Evolutionary conservation across 805 yeast genomes (phyloP), one percentile per base, ranked within the genome.

Genomic region (Schwanniomyces polymorphus): DNA sequence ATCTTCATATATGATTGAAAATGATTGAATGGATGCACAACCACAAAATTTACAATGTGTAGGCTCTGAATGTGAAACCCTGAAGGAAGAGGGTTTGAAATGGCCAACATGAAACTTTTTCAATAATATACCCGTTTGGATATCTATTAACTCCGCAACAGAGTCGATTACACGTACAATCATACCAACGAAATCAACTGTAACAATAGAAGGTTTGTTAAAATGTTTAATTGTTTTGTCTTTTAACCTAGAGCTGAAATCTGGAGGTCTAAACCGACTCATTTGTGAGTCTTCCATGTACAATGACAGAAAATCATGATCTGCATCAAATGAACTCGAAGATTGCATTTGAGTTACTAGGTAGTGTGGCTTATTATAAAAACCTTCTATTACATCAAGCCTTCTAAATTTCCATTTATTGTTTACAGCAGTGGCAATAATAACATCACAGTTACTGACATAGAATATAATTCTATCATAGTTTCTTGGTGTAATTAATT

Each of bases 11-110:
- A 85, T 84, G 17, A 89, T 71, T 1, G 92, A 84, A 44, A 90
- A 76, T 3, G 91, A 78, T 18, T 82, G 76, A 35, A 90, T 78
- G 0, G 96, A 85, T 0, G 88, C 90, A 69, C 95, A 86, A 2
- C 97, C 97, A 71, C 97, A 90, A 65, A 90, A 90, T 40, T 86
- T 78, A 67, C 97, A 90, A 67, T 90, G 96, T 0, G 90, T 83
- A 5, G 96, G 95, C 54, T 85, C 90, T 38, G 87, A 85, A 60
- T 90, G 96, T 52, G 88, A 81, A 1, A 87, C 94, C 47, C 75
- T 71, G 51, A 90, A 77, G 0, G 86, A 61, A 2, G 78, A 78
- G 2, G 80, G 78, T 53, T 81, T 81, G 68, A 82, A 84, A 31
- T 78, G 78, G 0, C 85, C 88, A 40, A 90, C 79, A 26, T 74